Base-by-base conservation (phyloP, 768 basidiomycete species). In the Thelephora aurantiotincta region DNA sequence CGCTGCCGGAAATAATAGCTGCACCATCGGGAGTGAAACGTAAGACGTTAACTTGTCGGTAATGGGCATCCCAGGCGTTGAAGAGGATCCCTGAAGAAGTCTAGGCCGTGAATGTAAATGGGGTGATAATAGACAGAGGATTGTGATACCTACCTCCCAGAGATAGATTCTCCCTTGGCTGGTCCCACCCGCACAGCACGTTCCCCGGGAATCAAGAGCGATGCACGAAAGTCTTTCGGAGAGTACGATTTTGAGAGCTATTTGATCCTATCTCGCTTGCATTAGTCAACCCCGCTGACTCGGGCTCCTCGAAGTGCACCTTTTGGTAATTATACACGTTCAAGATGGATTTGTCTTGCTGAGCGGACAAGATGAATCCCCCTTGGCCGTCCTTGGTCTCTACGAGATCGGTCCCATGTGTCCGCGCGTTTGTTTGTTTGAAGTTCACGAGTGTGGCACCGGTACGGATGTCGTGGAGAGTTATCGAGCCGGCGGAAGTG, bases 241-340 rank as follows among this genome's bases (percentile, higher is more conserved):
- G 0, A 97, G 69, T 11, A 96, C 80, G 26, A 93, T 73, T 63
- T 91, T 91, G 37, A 82, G 64, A 43, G 79, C 75, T 36, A 93
- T 68, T 74, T 97, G 93, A 62, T 98, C 91, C 93, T 96, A 58
- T 48, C 51, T 19, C 47, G 20, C 16, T 42, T 26, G 19, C n/a
- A 47, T 42, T 42, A 37, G 50, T 18, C 14, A 19, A 38, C 43
- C 13, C 20, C 16, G 14, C 38, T 19, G 20, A 46, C 33, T 16
- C 18, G 9, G 30, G 5, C 1, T 11, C 22, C 33, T 38, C 14
- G 34, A 49, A 18, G 58, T 65, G 48, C 52, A 86, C 94, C 70
- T 91, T 93, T 72, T 97, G 91, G 63, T 91, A 97, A 53, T 77
- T 81, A 65, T 94, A 98, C 14, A 92, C 82, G 57, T 94, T 82